A percentile compares a stretch with the other conserved stretches of the same genome.
These are phyloP conservation scores for Trichoderma afroharzianum DNA, from an alignment of 2,329 filamentous ascomycete species.

Conservation along the genomic window DNA sequence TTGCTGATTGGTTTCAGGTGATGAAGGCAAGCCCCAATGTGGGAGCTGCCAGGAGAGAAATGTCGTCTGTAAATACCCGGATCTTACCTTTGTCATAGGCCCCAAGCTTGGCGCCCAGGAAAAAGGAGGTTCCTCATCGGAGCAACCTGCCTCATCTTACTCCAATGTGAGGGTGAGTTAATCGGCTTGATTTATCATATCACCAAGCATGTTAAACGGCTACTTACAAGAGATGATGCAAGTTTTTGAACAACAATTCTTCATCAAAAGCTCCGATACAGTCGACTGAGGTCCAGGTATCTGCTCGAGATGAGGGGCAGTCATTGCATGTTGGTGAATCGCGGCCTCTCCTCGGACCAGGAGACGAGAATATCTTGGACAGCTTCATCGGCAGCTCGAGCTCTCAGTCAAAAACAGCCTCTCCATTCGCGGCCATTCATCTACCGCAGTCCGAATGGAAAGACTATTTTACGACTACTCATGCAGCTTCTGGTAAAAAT, in stretches of 20 bases:
- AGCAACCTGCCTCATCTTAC: not conserved
- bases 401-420: not conserved
- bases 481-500: conserved; percentile 3
- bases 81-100: conserved; percentile 16
- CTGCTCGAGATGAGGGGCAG: not conserved
- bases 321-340: not conserved
- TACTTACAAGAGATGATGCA: not conserved
- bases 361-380: not conserved
- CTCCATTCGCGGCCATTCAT: not conserved
- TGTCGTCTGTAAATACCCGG: conserved; percentile 18
- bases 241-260: conserved; percentile 1
- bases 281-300: not conserved
- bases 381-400: not conserved
- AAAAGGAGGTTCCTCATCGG: not conserved
- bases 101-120: not conserved
- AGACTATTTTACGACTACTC: conserved; percentile 20
- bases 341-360: not conserved
- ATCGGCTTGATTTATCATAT: too few relatives aligned
- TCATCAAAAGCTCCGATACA: not conserved
- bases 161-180: conserved; percentile 16
- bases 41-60: conserved; percentile 19
- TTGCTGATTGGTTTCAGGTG: conserved; percentile 15
- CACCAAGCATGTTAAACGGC: not conserved
- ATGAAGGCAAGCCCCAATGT: conserved; percentile 23
- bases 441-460: conserved; percentile 20